Percentiles rank a stretch among this genome's conserved stretches.
These are phyloP conservation scores for Saccharomyces paradoxus DNA, from an alignment of 805 yeast species.

Conservation along the genomic window DNA sequence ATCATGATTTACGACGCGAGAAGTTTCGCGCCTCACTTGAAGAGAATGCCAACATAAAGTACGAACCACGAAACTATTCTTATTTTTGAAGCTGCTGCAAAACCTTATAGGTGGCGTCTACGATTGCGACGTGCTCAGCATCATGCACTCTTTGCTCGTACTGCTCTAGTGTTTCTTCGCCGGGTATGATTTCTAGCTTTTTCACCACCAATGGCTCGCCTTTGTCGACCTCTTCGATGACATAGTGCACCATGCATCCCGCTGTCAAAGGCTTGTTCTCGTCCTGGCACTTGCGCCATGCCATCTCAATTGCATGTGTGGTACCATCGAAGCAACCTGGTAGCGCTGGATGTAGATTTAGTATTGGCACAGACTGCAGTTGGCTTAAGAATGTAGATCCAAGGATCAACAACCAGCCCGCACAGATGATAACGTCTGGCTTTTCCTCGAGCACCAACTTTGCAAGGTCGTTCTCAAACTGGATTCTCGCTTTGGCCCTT, in stretches of 20 bases:
- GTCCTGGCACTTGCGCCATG: conserved; percentile 89
- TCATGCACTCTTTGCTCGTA: conserved; percentile 79
- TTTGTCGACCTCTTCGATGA: conserved; percentile 90
- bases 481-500: conserved; percentile 54
- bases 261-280: conserved; percentile 55
- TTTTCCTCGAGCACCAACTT: conserved; percentile 48
- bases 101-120: conserved; percentile 75
- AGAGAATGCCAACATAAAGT: background rate
- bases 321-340: conserved; percentile 98
- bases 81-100: conserved; percentile 19
- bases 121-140: conserved; percentile 84
- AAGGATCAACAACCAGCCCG: conserved; percentile 96
- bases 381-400: conserved; percentile 70
- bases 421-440: conserved; percentile 90
- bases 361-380: conserved; percentile 62
- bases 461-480: conserved; percentile 75
- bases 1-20: background rate
- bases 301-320: conserved; percentile 84
- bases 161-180: conserved; percentile 60
- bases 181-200: conserved; percentile 61
- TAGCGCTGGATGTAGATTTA: conserved; percentile 92
- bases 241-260: conserved; percentile 95
- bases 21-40: background rate
- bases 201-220: conserved; percentile 85
- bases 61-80: background rate